Percentiles rank a stretch among this genome's conserved stretches.
Conservation (phyloP, 306 rosid genomes). For the Boehmeria nivea region DNA sequence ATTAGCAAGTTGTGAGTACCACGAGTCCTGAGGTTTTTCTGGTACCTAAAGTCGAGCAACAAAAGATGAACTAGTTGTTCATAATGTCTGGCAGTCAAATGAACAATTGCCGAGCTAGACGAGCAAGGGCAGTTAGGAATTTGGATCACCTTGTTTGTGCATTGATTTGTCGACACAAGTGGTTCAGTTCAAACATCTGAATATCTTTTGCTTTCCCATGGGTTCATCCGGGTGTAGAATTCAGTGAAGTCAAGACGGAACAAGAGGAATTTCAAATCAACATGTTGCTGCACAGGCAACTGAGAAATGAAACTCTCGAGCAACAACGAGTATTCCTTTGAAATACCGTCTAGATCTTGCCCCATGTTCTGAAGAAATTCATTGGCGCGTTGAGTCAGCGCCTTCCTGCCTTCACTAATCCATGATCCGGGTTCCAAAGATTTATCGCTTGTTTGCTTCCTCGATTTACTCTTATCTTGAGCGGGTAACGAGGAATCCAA, state of each 20-base stretch:
- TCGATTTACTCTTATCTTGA: conserved; percentile 53
- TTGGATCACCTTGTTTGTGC: conserved; percentile 29
- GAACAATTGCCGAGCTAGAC: conserved; percentile 27
- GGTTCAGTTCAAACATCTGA: too few species aligned
- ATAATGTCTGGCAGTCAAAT: conserved; percentile 36
- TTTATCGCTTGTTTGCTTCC: conserved; percentile 33
- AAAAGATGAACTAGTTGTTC: conserved; percentile 27
- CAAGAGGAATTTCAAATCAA: conserved; percentile 89
- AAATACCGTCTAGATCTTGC: conserved; percentile 70
- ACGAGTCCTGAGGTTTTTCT: conserved; percentile 9
- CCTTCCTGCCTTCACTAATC: conserved; percentile 85
- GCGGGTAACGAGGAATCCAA: conserved; percentile 57
- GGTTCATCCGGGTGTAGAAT: conserved; percentile 63
- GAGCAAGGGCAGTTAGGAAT: conserved; percentile 21
- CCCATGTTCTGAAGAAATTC: conserved; percentile 75
- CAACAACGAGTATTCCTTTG: conserved; percentile 76
- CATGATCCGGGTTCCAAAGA: conserved; percentile 62
- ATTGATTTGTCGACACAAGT: conserved; percentile 5
- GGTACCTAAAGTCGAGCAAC: conserved; percentile 46
- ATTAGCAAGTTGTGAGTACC: not conserved
- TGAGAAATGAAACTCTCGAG: conserved; percentile 87
- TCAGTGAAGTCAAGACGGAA: conserved; percentile 96
- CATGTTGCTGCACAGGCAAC: conserved; percentile 92
- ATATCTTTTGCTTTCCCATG: conserved; percentile 14
- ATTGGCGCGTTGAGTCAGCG: conserved; percentile 73